Conservation (phyloP, 1,139 yeast species). For the Blastobotrys apis region DNA sequence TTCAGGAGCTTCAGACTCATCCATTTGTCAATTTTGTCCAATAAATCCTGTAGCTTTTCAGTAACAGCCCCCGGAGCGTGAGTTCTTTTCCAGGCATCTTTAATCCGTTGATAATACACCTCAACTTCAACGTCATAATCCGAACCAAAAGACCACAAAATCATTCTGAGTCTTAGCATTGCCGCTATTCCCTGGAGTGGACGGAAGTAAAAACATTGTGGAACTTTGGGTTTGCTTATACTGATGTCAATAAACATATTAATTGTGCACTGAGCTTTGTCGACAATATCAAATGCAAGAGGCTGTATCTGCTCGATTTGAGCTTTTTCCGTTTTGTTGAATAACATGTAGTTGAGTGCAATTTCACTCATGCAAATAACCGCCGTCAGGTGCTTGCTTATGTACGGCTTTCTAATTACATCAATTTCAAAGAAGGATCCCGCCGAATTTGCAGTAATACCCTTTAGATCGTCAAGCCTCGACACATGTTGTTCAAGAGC, state of each 20-base stretch:
- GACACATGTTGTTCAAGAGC: not conserved
- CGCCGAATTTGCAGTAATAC: not conserved
- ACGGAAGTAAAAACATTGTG: constrained; percentile 8
- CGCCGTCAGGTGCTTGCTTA: not conserved
- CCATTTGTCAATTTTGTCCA: constrained; percentile 5
- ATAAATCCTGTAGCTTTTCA: constrained; percentile 3
- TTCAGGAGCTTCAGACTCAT: not conserved
- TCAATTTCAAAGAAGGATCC: not conserved
- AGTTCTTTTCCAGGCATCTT: constrained; percentile 6
- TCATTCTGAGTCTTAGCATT: constrained; percentile 6
- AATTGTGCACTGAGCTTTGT: not conserved
- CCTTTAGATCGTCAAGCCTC: too few relatives aligned
- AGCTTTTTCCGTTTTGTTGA: not conserved
- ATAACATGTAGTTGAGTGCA: constrained; percentile 1
- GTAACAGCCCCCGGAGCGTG: not conserved
- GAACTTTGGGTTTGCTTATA: constrained; percentile 5
- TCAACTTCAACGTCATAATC: not conserved
- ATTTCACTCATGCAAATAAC: not conserved
- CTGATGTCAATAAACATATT: not conserved
- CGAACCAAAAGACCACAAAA: constrained; percentile 8
- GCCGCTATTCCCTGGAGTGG: constrained; percentile 6
- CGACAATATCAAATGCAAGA: constrained; percentile 1
- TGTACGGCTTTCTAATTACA: constrained; percentile 1
- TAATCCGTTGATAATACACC: constrained; percentile 3
- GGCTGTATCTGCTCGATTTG: not conserved